Evolutionary conservation across 1,139 yeast species (phyloP), one percentile per base, ranked within the genome.

Genomic region (Yamadazyma songkhlaensis): DNA sequence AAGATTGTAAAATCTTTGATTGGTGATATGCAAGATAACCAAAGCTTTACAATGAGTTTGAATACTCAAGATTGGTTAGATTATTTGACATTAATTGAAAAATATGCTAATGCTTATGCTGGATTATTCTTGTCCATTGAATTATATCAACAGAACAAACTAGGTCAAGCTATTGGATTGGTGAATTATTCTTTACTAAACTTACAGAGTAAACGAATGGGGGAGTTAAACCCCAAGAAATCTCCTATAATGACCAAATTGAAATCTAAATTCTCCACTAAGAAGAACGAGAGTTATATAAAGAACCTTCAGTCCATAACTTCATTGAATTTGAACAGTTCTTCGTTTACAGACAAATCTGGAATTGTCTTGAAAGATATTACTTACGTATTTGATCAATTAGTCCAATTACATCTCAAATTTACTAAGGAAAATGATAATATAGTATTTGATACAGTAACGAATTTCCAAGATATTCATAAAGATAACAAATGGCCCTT

Each of bases 401-500:
- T 71, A 33, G 53, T 71, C 11, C 58, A 51, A 37, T 51, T 67
- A 25, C 70, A 65, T 38, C 50, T 69, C 29, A 69, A 67, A 45
- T 65, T 57, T 34, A 55, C 64, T n/a, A 70, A 68, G 45, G 76
- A 71, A 39, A 72, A 72, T 41, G 61, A 67, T 35, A 67, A 64
- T 40, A 52, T 72, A 31, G 57, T 53, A 23, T 72, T 71, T 43
- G 73, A 72, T 34, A 46, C 50, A 9, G 62, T 71, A 6, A 56
- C 59, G 1, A 58, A 59, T 37, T 69, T 72, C 66, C 58, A 55
- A 34, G 72, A 64, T 32, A 58, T 67, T 2, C 54, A 55, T 21
- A 53, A 55, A 25, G 76, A 70, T 41, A 57, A 68, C 6, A 68
- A 66, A 45, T 72, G 77, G 77, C 77, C 77, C 0, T 45, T 67